These are phyloP conservation scores for Fusarium chuoi DNA, from an alignment of 2,329 filamentous ascomycete species.

Conservation along the genomic window DNA sequence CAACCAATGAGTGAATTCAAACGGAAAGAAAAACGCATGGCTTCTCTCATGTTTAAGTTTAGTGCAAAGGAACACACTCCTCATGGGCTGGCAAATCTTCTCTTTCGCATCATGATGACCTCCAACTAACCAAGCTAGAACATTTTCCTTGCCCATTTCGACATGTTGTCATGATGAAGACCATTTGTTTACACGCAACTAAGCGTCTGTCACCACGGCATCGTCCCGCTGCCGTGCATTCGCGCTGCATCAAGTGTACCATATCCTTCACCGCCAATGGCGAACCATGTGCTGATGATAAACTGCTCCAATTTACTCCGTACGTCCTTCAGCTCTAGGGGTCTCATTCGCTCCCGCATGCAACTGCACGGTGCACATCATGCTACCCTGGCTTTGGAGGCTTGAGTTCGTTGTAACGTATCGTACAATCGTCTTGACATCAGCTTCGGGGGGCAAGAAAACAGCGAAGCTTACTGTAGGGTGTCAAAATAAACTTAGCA, in stretches of 20 bases:
- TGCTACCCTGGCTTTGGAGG: not conserved
- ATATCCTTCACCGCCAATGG: slow-evolving; percentile 36
- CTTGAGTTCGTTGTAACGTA: slow-evolving; percentile 14
- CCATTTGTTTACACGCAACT: slow-evolving; percentile 43
- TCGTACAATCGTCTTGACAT: slow-evolving; percentile 9
- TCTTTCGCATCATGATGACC: slow-evolving; percentile 6
- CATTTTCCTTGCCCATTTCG: slow-evolving; percentile 1
- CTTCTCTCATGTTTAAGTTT: not conserved
- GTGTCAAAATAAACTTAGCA: too few relatives aligned
- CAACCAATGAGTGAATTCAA: not conserved
- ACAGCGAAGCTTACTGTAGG: too few relatives aligned
- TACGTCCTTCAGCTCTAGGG: not conserved
- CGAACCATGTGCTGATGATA: slow-evolving; percentile 17
- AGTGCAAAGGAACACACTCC: not conserved
- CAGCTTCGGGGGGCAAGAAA: too few relatives aligned
- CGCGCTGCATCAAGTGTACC: slow-evolving; percentile 31
- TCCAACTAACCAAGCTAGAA: not conserved
- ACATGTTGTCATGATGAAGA: slow-evolving; percentile 38
- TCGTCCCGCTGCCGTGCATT: slow-evolving; percentile 34
- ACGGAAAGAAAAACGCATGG: not conserved
- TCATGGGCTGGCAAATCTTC: not conserved
- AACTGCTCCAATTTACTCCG: slow-evolving; percentile 7
- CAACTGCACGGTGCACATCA: slow-evolving; percentile 1
- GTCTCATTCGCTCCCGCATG: slow-evolving; percentile 21
- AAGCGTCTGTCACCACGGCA: slow-evolving; percentile 42